Conservation (phyloP, 148 eudicot species). For the Chenopodium quinoa region DNA sequence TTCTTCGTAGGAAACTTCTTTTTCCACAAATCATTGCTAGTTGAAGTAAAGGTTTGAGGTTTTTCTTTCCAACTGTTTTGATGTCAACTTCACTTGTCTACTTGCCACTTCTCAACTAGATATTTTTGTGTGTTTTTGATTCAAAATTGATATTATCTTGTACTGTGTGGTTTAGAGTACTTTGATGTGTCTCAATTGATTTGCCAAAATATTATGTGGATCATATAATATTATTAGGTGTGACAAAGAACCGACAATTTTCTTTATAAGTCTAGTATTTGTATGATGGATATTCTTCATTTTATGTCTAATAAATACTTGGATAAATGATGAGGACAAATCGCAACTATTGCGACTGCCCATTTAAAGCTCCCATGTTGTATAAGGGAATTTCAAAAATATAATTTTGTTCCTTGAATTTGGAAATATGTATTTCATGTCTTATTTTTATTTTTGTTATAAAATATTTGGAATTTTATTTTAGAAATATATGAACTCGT, state of each 20-base stretch:
- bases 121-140: constrained; percentile 8
- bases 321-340: constrained; percentile 19
- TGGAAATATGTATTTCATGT: neutral
- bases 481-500: neutral
- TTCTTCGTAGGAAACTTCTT: neutral
- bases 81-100: constrained; percentile 21
- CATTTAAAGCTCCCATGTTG: constrained; percentile 8
- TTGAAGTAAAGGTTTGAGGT: constrained; percentile 20
- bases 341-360: constrained; percentile 16
- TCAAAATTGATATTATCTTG: neutral
- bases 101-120: constrained; percentile 7
- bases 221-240: constrained; percentile 16
- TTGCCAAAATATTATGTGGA: constrained; percentile 18
- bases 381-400: neutral
- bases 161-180: constrained; percentile 27
- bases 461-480: neutral
- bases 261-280: neutral
- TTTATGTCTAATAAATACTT: constrained; percentile 11
- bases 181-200: constrained; percentile 32
- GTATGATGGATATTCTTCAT: neutral
- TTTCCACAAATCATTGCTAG: constrained; percentile 9
- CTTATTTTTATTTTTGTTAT: neutral
- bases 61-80: neutral
- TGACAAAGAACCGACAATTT: constrained; percentile 18
- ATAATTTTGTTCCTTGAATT: neutral